Conservation (phyloP, 257 asterid genomes). For the Pogostemon cablin region DNA sequence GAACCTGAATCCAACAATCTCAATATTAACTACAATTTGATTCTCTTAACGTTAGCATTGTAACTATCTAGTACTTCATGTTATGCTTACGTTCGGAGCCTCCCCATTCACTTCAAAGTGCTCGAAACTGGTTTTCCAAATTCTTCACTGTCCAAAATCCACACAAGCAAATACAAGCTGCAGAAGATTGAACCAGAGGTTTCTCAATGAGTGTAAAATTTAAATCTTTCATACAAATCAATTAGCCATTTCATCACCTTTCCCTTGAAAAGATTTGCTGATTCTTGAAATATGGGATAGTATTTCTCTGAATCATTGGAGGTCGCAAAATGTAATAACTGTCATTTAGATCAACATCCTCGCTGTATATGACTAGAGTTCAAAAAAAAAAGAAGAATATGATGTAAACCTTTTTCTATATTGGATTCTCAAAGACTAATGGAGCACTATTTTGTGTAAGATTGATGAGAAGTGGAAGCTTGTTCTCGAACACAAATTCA, state of each 20-base stretch:
- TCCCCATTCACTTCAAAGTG: conserved; percentile 77
- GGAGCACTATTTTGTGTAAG: conserved; percentile 79
- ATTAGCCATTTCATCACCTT: background rate
- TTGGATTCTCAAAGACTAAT: conserved; percentile 82
- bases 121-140: conserved; percentile 75
- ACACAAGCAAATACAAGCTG: conserved; percentile 79
- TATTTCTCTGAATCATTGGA: conserved; percentile 54
- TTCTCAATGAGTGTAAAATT: conserved; percentile 12
- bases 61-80: conserved; percentile 1
- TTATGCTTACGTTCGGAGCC: conserved; percentile 54
- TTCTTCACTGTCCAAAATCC: conserved; percentile 75
- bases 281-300: conserved; percentile 36
- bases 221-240: background rate
- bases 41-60: conserved; percentile 19
- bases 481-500: conserved; percentile 77
- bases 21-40: conserved; percentile 21
- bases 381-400: conserved; percentile 9
- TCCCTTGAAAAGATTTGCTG: no score
- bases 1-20: conserved; percentile 55
- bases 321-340: conserved; percentile 29
- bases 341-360: no score
- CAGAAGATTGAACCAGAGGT: conserved; percentile 23
- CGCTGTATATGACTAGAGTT: background rate
- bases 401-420: conserved; percentile 77
- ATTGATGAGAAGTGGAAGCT: conserved; percentile 77